phyloP scores from a whole-genome alignment of 2,329 filamentous ascomycete genomes.

The Sarocladium kiliense region DNA sequence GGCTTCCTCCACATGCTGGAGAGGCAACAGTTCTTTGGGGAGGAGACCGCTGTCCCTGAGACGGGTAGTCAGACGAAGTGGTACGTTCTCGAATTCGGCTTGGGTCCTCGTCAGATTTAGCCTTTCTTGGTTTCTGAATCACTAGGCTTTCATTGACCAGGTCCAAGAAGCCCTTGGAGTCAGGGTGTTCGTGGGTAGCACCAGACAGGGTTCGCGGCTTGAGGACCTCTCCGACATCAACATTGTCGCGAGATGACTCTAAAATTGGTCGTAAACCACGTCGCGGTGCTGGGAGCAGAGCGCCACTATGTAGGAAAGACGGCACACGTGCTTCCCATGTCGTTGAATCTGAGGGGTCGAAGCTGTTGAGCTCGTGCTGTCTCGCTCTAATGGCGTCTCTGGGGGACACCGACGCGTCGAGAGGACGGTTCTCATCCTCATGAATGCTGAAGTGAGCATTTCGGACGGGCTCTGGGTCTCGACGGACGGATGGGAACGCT shows the following conservation, averaged over 20 bases:
- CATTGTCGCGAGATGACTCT: constrained; percentile 4
- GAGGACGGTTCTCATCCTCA: not conserved
- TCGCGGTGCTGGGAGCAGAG: not conserved
- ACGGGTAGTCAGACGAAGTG: not conserved
- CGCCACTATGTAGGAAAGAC: not conserved
- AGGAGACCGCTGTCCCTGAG: constrained; percentile 4
- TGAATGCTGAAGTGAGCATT: not conserved
- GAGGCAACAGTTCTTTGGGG: not conserved
- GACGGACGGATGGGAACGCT: not conserved
- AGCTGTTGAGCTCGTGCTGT: not conserved
- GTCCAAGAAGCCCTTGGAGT: not conserved
- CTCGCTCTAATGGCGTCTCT: not conserved
- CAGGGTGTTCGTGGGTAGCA: not conserved
- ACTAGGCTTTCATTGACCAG: not conserved
- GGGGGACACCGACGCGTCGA: not conserved
- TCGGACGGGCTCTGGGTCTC: not conserved
- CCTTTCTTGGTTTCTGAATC: not conserved
- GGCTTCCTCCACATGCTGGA: not conserved
- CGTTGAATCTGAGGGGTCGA: not conserved
- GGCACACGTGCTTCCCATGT: not conserved
- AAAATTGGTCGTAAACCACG: not conserved
- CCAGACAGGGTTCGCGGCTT: not conserved
- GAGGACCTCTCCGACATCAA: not conserved
- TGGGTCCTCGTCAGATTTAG: not conserved
- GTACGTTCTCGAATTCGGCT: not conserved